Percentiles rank a stretch among this genome's conserved stretches.
phyloP scores from a whole-genome alignment of 441 rosid species.

The Bruguiera hainesii region DNA sequence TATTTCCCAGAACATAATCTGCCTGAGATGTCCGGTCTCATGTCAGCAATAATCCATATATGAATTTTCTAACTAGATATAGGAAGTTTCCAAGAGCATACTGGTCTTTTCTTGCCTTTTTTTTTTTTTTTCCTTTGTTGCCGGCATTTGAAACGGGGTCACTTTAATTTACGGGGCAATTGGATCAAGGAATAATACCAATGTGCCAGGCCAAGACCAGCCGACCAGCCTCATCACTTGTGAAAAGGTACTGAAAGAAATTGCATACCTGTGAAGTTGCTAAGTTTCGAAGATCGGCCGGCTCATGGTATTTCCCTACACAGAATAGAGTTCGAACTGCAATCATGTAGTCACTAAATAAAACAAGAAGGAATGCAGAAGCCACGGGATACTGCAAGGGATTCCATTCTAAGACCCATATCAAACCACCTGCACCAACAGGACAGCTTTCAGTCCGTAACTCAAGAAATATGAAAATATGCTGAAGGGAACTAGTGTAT shows the following conservation, averaged over 20 bases:
- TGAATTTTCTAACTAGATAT: conserved; percentile 37
- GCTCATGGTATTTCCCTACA: conserved; percentile 46
- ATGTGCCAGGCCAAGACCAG: too few relatives aligned
- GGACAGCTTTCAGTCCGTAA: background rate
- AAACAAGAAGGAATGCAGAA: conserved; percentile 76
- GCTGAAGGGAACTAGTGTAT: too few relatives aligned
- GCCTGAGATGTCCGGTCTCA: conserved; percentile 40
- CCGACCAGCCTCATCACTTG: too few relatives aligned
- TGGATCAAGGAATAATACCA: too few relatives aligned
- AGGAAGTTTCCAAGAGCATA: conserved; percentile 76
- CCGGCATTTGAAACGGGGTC: too few relatives aligned
- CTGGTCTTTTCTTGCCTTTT: conserved; percentile 35
- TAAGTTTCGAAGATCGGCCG: conserved; percentile 66
- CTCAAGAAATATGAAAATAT: too few relatives aligned
- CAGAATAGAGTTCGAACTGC: conserved; percentile 58
- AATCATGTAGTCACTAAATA: conserved; percentile 86
- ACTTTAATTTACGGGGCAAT: too few relatives aligned
- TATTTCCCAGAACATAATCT: conserved; percentile 73
- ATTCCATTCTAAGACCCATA: conserved; percentile 76
- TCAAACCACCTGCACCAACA: conserved; percentile 62
- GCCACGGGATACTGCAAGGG: conserved; percentile 72
- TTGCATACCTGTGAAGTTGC: conserved; percentile 70
- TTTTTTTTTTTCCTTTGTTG: too few relatives aligned
- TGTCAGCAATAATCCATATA: background rate
- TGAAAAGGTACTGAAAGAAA: background rate